A percentile compares a stretch with the other conserved stretches of the same genome.
Evolutionary conservation across 139 green algal genomes (phyloP).

Genomic region (Astrephomene gubernaculifera): DNA sequence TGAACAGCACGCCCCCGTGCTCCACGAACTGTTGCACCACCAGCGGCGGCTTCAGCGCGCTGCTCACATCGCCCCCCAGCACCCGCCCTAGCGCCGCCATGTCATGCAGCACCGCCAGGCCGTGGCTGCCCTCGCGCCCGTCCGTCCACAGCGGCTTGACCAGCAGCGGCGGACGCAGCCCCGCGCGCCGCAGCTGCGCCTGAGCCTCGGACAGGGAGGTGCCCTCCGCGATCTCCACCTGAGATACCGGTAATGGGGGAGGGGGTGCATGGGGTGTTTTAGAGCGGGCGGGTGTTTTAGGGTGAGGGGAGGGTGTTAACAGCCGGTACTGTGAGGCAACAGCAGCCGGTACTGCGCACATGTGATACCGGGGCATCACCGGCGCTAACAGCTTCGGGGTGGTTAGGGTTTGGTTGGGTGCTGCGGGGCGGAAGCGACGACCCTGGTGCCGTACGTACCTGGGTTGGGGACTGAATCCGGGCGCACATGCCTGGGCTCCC

Average conservation of each 20-base stretch:
- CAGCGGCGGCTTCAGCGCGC: conserved; percentile 67
- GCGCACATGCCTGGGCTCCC: background rate
- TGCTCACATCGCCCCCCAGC: conserved; percentile 48
- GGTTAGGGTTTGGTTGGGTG: too few relatives aligned
- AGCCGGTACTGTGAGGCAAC: too few relatives aligned
- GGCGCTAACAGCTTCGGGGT: too few relatives aligned
- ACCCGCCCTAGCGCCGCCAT: conserved; percentile 64
- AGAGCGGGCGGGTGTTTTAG: background rate
- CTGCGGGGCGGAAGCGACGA: too few relatives aligned
- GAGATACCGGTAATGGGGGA: background rate
- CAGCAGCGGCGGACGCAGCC: conserved; percentile 76
- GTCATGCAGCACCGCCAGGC: conserved; percentile 79
- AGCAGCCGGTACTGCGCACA: too few relatives aligned
- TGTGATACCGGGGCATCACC: too few relatives aligned
- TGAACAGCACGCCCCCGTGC: conserved; percentile 88
- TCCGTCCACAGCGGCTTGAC: conserved; percentile 89
- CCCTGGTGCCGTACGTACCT: conserved; percentile 2
- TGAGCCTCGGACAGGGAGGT: conserved; percentile 45
- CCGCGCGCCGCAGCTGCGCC: conserved; percentile 37
- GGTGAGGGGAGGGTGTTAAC: too few relatives aligned
- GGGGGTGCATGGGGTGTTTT: background rate
- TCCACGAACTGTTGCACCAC: conserved; percentile 88
- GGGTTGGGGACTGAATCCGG: conserved; percentile 17
- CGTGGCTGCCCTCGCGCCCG: conserved; percentile 82
- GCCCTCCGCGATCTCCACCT: conserved; percentile 64